A percentile compares a stretch with the other conserved stretches of the same genome.
Evolutionary conservation across 805 yeast species (phyloP).

Genomic region (Lipomyces starkeyi): DNA sequence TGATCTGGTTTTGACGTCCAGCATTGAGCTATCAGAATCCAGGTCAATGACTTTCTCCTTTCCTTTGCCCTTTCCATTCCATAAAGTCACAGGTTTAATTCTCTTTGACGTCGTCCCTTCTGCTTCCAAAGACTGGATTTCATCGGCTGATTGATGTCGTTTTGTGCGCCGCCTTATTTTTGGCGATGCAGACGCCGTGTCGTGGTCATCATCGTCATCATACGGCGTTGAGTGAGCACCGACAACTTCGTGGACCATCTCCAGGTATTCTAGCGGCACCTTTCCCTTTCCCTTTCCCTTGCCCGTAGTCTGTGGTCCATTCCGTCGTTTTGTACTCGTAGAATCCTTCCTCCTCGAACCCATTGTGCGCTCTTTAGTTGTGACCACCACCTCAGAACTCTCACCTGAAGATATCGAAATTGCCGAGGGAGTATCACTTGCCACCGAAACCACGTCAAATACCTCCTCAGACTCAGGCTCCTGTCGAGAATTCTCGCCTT

Average conservation of each 20-base stretch:
- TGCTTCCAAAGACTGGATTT: background rate
- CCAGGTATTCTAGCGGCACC: slow-evolving; percentile 29
- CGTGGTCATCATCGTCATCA: slow-evolving; percentile 3
- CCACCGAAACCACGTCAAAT: slow-evolving; percentile 24
- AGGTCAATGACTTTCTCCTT: slow-evolving; percentile 17
- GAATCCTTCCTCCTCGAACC: slow-evolving; percentile 2
- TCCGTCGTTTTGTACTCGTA: background rate
- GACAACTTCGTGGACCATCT: slow-evolving; percentile 33
- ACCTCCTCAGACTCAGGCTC: slow-evolving; percentile 31
- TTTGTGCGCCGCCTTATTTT: background rate
- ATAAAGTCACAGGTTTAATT: background rate
- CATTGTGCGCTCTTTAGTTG: background rate
- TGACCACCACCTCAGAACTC: slow-evolving; percentile 1
- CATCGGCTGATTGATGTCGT: slow-evolving; percentile 2
- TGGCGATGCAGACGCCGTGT: background rate
- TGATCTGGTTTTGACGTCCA: slow-evolving; percentile 4
- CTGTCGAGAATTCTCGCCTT: slow-evolving; percentile 19
- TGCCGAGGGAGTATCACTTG: slow-evolving; percentile 26
- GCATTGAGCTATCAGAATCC: slow-evolving; percentile 16
- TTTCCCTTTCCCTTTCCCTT: no score
- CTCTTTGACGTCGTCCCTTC: background rate
- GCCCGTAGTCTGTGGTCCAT: background rate
- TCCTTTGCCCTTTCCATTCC: slow-evolving; percentile 20
- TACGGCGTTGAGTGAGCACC: background rate
- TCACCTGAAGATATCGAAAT: slow-evolving; percentile 24